Percentiles rank a stretch among this genome's conserved stretches.
Evolutionary conservation across 108 stramenopile species (phyloP).

Genomic region (Stephanodiscus minutulus): DNA sequence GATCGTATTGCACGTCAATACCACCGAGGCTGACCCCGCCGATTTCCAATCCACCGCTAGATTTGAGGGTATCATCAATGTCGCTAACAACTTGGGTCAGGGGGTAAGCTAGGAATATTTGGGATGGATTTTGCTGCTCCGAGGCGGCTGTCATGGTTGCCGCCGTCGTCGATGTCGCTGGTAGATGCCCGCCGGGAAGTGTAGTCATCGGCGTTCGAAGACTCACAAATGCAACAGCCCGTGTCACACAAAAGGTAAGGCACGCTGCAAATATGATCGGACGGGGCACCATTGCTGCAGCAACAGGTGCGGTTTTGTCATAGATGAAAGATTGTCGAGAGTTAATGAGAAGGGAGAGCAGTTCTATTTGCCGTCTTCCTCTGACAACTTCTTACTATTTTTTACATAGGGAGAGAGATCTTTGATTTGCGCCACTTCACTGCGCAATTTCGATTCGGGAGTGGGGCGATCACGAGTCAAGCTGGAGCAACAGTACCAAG

Average conservation of each 20-base stretch:
- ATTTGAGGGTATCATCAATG: constrained; percentile 95
- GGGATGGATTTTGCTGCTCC: neutral
- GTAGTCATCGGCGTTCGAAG: neutral
- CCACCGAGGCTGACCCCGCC: constrained; percentile 89
- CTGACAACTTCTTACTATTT: too few species aligned
- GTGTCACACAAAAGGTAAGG: neutral
- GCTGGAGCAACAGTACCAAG: too few species aligned
- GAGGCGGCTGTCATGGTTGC: neutral
- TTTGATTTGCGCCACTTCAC: too few species aligned
- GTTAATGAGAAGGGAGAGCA: too few species aligned
- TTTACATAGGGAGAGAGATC: too few species aligned
- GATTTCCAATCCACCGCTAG: constrained; percentile 86
- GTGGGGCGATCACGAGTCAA: too few species aligned
- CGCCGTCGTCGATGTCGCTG: neutral
- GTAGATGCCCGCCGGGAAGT: neutral
- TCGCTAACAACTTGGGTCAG: constrained; percentile 65
- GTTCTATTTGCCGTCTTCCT: too few species aligned
- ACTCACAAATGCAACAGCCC: neutral
- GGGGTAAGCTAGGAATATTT: constrained; percentile 24
- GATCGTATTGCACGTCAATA: constrained; percentile 90
- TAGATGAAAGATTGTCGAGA: too few species aligned
- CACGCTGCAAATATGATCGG: neutral
- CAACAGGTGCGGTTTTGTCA: neutral
- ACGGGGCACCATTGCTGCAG: neutral
- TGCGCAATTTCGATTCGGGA: too few species aligned